Base-by-base conservation (phyloP, 495 filamentous ascomycete species). In the Talaromyces liani region DNA sequence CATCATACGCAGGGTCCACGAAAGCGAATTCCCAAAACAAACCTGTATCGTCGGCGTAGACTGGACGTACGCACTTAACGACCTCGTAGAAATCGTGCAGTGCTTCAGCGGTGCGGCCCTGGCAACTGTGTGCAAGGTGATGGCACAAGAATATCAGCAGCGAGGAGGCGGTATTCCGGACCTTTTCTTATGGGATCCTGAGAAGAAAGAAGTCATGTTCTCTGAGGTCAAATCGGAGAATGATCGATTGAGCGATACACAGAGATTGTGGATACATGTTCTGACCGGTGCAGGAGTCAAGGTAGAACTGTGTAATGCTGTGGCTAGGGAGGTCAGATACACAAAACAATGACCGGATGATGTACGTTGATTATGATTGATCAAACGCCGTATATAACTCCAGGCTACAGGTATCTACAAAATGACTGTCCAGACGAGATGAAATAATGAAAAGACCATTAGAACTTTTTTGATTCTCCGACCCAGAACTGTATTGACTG, bases 251-350 rank as follows among this genome's bases (percentile, higher is more conserved):
- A 97, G 93, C 75, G 94, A 98, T 81, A 95, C 92, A 36, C 94
- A 98, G 76, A 82, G 94, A 66, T 79, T 98, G 45, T 98, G 94
- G 94, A 97, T 97, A 68, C 90, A 97, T 80, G 91, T 97, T 2
- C 77, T 98, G 57, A 86, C 85, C 4, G 87, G 87, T 2, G 92
- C 92, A 3, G 92, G 93, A 1, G 82, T 98, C 12, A 82, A 77
- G 66, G 93, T 98, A 29, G 92, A 96, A 73, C 73, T 98, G 62
- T 97, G 92, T 75, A 87, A 93, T 79, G 93, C 91, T 7, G 84
- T 92, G 71, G 91, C 92, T 45, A 88, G 77, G 72, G 88, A 96
- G 72, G 83, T 87, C 16, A 79, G 77, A 62, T 64, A 41, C 36
- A 41, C 14, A 16, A 41, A 41, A 16, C 4, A 41, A 41, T 16